Conservation (phyloP, 2,329 filamentous ascomycete species). For the Botryotinia narcissicola region DNA sequence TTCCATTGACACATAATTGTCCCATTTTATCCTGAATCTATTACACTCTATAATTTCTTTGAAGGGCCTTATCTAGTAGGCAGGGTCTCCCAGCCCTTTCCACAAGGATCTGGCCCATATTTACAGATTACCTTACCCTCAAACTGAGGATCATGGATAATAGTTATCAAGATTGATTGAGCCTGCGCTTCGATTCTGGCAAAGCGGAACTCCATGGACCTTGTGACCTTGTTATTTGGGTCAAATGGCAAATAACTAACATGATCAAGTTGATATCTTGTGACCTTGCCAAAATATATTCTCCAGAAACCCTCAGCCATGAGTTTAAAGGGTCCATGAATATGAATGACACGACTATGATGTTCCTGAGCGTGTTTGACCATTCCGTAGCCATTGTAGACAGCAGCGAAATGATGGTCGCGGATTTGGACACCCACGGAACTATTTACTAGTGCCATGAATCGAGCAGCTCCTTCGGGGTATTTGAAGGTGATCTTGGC, state of each 20-base stretch:
- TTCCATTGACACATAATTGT: rapidly evolving
- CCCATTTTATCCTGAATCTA: no score
- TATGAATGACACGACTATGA: background rate
- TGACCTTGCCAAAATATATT: background rate
- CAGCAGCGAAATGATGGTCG: background rate
- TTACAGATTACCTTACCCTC: background rate
- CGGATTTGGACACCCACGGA: background rate
- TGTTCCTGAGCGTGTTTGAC: background rate
- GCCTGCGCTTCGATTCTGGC: slow-evolving; percentile 23
- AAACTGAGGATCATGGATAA: background rate
- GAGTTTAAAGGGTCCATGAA: background rate
- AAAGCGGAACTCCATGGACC: slow-evolving; percentile 21
- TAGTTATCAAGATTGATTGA: background rate
- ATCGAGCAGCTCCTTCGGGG: background rate
- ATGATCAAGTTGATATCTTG: background rate
- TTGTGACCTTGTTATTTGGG: background rate
- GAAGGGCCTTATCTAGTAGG: no score
- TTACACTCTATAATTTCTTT: no score
- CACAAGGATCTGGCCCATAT: slow-evolving; percentile 17
- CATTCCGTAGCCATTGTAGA: background rate
- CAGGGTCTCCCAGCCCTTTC: background rate
- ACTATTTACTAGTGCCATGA: background rate
- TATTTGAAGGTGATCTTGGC: background rate
- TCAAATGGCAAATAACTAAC: background rate
- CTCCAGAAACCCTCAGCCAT: background rate